phyloP scores from a whole-genome alignment of 2,329 filamentous ascomycete genomes.

The Scedosporium dehoogii region DNA sequence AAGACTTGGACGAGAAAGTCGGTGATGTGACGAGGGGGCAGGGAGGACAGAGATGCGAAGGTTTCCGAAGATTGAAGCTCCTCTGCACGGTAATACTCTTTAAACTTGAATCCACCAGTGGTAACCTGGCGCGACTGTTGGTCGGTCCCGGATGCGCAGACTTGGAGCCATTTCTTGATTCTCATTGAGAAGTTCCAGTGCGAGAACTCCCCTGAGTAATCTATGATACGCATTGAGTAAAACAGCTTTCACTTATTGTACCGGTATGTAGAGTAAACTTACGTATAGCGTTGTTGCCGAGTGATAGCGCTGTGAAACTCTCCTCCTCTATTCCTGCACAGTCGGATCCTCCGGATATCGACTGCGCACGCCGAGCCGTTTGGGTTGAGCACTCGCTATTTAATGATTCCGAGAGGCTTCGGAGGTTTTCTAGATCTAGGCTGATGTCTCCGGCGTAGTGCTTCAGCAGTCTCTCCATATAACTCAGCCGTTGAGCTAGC shows the following conservation, averaged over 20 bases:
- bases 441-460: conserved; percentile 34
- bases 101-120: conserved; percentile 19
- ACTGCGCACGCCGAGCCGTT: not conserved
- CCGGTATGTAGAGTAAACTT: conserved; percentile 12
- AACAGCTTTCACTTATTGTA: not conserved
- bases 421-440: conserved; percentile 30
- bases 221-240: conserved; percentile 15
- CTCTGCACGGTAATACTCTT: conserved; percentile 34
- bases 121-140: conserved; percentile 10
- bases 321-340: conserved; percentile 23
- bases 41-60: conserved; percentile 25
- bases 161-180: conserved; percentile 38
- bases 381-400: conserved; percentile 18
- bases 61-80: conserved; percentile 33
- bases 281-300: conserved; percentile 32
- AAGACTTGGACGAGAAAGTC: conserved; percentile 36
- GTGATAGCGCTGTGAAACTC: conserved; percentile 28
- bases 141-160: conserved; percentile 12
- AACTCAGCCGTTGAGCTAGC: conserved; percentile 12
- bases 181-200: conserved; percentile 44
- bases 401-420: conserved; percentile 30
- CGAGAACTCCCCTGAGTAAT: conserved; percentile 42
- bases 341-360: conserved; percentile 11
- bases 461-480: conserved; percentile 37
- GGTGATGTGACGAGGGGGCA: conserved; percentile 36